Conservation (phyloP, 306 rosid genomes). For the Boehmeria nivea region DNA sequence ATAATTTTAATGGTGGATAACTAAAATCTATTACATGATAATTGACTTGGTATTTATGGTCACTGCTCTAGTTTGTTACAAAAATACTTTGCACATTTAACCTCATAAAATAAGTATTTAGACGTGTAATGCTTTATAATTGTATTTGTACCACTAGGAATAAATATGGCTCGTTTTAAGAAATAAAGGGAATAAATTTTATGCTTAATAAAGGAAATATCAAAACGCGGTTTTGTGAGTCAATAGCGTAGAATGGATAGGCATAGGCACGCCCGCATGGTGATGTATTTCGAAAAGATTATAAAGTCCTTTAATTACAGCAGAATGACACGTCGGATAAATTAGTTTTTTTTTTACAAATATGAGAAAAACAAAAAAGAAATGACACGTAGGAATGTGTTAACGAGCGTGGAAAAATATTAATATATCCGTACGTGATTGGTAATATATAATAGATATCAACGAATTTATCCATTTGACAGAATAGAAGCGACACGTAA, state of each 20-base stretch:
- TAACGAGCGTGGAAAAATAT: neutral
- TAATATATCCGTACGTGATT: neutral
- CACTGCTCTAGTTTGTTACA: no score
- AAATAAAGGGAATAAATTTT: no score
- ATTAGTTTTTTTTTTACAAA: neutral
- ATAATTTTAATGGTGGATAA: no score
- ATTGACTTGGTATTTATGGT: no score
- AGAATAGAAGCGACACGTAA: constrained; percentile 26
- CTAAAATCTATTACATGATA: no score
- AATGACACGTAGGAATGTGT: constrained; percentile 19
- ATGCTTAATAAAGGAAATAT: no score
- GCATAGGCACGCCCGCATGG: neutral
- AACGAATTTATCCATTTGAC: constrained; percentile 23
- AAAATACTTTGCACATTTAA: no score
- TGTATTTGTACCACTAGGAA: no score
- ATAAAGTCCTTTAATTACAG: neutral
- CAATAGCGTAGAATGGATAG: neutral
- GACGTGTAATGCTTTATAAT: no score
- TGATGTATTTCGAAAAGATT: neutral
- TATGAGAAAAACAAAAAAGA: neutral
- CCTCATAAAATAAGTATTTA: no score
- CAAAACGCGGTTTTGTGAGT: neutral
- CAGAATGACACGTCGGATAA: constrained; percentile 20
- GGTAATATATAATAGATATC: constrained; percentile 10
- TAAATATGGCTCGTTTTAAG: no score